These are phyloP conservation scores for Heritiera littoralis DNA, from an alignment of 345 rosid species.

Conservation along the genomic window DNA sequence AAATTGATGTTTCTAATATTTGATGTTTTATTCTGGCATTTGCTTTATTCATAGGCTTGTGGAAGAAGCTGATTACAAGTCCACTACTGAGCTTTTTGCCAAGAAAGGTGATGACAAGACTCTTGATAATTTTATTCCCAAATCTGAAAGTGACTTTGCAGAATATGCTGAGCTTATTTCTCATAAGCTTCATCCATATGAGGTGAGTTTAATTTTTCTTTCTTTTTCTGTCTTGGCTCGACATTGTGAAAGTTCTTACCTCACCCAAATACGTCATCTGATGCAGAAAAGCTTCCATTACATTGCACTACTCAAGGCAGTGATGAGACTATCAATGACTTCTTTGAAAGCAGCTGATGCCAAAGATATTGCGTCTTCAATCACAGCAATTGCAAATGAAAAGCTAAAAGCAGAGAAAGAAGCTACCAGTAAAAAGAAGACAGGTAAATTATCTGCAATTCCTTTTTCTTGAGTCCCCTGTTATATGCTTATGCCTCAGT, in stretches of 20 bases:
- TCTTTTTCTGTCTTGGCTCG: background rate
- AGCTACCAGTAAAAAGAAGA: conserved; percentile 78
- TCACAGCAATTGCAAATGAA: conserved; percentile 88
- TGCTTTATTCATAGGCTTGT: conserved; percentile 58
- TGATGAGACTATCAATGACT: conserved; percentile 77
- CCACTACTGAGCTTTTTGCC: conserved; percentile 73
- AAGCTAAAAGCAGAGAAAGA: conserved; percentile 90
- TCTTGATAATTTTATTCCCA: conserved; percentile 77
- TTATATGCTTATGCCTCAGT: background rate
- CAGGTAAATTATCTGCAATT: conserved; percentile 42
- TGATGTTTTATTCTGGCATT: background rate
- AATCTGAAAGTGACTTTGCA: conserved; percentile 84
- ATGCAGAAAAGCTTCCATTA: conserved; percentile 90
- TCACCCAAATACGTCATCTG: background rate
- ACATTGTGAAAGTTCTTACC: conserved; percentile 14
- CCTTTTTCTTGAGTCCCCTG: background rate
- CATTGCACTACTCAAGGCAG: conserved; percentile 66
- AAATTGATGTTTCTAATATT: background rate
- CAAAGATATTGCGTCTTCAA: conserved; percentile 79
- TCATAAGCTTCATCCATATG: conserved; percentile 63
- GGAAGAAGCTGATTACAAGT: conserved; percentile 85
- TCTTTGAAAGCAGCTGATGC: conserved; percentile 82
- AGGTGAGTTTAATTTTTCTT: conserved; percentile 46
- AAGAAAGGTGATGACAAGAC: conserved; percentile 58
- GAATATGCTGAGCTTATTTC: conserved; percentile 94